Conservation (phyloP, 2,329 filamentous ascomycete species). For the Cladosporium phlei region DNA sequence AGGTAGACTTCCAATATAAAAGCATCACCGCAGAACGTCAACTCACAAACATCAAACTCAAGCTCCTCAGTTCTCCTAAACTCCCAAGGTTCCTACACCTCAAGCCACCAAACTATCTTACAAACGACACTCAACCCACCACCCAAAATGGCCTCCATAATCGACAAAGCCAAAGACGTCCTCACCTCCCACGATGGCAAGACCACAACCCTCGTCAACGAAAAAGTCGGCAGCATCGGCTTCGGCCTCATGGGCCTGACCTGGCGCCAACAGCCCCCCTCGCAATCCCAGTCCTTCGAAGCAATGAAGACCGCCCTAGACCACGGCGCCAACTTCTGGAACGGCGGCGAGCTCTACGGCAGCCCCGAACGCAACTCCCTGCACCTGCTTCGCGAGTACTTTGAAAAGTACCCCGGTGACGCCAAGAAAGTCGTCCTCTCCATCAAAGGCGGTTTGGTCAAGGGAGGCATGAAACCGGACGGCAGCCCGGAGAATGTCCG, state of each 20-base stretch:
- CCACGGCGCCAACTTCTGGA: conserved; percentile 45
- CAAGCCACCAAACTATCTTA: background rate
- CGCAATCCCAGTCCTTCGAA: conserved; percentile 37
- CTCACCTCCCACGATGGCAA: conserved; percentile 18
- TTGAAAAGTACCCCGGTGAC: conserved; percentile 48
- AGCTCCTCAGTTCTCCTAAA: background rate
- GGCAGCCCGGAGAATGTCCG: conserved; percentile 39
- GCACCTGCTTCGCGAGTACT: conserved; percentile 48
- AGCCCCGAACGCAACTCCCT: conserved; percentile 43
- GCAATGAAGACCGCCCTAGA: conserved; percentile 43
- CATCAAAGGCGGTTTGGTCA: conserved; percentile 46
- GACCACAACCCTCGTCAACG: conserved; percentile 21
- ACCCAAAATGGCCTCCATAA: conserved; percentile 20
- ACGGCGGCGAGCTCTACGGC: conserved; percentile 48
- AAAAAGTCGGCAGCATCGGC: conserved; percentile 33
- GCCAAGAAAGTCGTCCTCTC: conserved; percentile 47
- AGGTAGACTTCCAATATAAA: background rate
- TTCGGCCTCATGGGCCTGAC: conserved; percentile 49
- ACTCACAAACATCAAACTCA: background rate
- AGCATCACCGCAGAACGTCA: background rate
- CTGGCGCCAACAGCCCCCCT: conserved; percentile 38
- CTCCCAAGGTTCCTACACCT: background rate
- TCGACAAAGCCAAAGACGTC: conserved; percentile 28
- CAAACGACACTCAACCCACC: background rate
- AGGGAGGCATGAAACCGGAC: conserved; percentile 34